Conservation (phyloP, 192 early-diverging fungal species). For the Rhizoclosmatium sp. region DNA sequence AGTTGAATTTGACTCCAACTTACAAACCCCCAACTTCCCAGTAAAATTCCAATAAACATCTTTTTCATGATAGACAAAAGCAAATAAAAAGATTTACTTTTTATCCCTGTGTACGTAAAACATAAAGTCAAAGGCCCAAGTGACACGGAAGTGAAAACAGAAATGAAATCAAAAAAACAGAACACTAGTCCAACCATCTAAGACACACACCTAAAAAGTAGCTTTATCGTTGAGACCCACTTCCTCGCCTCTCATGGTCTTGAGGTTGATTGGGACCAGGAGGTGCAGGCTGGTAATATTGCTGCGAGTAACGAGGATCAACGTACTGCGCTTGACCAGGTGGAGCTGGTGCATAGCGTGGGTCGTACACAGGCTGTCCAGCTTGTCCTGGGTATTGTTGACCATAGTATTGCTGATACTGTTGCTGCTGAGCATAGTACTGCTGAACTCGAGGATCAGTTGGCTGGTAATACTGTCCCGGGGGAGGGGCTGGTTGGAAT, state of each 20-base stretch:
- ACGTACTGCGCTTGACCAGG: neutral
- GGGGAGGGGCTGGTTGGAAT: slow-evolving; percentile 1
- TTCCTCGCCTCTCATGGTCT: neutral
- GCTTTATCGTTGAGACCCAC: neutral
- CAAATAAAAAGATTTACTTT: no score
- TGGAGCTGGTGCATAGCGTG: slow-evolving; percentile 11
- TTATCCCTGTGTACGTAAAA: no score
- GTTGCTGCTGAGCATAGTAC: slow-evolving; percentile 34
- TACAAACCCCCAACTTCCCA: neutral
- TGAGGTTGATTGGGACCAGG: neutral
- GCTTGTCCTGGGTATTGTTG: neutral
- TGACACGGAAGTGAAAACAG: neutral
- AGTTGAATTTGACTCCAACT: neutral
- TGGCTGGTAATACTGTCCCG: slow-evolving; percentile 23
- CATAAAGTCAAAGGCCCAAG: neutral
- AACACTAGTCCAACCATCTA: neutral
- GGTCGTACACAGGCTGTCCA: slow-evolving; percentile 20
- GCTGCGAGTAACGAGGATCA: slow-evolving; percentile 39
- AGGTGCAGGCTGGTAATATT: slow-evolving; percentile 21
- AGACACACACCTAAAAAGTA: neutral
- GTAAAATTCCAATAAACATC: no score
- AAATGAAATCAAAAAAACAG: neutral
- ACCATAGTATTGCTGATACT: slow-evolving; percentile 5
- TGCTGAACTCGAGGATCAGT: slow-evolving; percentile 38
- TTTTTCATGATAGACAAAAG: no score